Conservation (phyloP, 805 yeast species). For the Phaffomyces thermotolerans region DNA sequence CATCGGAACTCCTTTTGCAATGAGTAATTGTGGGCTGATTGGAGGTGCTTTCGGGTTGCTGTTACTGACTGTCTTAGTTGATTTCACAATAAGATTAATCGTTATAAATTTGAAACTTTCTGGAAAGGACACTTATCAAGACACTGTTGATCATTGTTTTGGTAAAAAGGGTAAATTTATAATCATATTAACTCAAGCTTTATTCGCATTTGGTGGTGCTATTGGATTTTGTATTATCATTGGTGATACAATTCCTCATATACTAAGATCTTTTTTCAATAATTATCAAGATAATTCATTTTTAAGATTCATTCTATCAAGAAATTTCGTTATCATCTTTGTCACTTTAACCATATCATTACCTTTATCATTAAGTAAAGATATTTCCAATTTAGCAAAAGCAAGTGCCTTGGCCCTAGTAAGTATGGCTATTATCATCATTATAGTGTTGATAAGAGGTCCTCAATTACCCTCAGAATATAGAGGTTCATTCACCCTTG, state of each 20-base stretch:
- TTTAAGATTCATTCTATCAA: constrained; percentile 48
- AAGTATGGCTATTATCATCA: constrained; percentile 75
- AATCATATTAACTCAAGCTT: constrained; percentile 69
- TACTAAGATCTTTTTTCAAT: constrained; percentile 60
- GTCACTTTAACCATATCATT: constrained; percentile 69
- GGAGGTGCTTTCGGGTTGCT: constrained; percentile 64
- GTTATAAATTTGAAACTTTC: constrained; percentile 76
- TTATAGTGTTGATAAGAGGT: constrained; percentile 67
- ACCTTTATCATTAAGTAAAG: constrained; percentile 74
- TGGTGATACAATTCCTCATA: constrained; percentile 94
- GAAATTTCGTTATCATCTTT: constrained; percentile 65
- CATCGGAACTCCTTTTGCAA: constrained; percentile 88
- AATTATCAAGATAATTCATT: constrained; percentile 25
- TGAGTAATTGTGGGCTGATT: constrained; percentile 68
- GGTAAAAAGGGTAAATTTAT: constrained; percentile 64
- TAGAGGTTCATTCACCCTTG: constrained; percentile 39
- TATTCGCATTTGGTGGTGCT: constrained; percentile 91
- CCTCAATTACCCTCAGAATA: constrained; percentile 45
- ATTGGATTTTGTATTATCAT: constrained; percentile 91
- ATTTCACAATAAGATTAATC: constrained; percentile 80
- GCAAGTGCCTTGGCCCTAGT: constrained; percentile 81
- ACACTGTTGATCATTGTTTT: constrained; percentile 71
- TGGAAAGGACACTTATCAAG: constrained; percentile 76
- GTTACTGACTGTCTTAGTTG: constrained; percentile 61
- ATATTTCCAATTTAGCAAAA: constrained; percentile 78